A percentile compares a stretch with the other conserved stretches of the same genome.
phyloP scores from a whole-genome alignment of 164 flowering plant genomes.

The Chimonanthus praecox region DNA sequence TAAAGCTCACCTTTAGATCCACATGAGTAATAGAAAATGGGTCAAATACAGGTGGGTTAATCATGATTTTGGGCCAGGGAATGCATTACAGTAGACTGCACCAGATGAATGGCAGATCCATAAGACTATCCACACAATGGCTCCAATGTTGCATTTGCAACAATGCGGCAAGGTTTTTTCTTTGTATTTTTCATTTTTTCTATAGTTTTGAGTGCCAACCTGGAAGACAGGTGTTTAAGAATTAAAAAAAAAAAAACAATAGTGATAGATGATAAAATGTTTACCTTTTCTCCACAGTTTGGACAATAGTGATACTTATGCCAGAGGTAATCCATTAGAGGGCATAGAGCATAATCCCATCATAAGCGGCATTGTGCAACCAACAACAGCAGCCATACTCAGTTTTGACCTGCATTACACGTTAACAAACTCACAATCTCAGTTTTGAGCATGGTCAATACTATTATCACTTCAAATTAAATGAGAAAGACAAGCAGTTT shows the following conservation, averaged over 20 bases:
- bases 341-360: constrained; percentile 87
- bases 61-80: too few relatives aligned
- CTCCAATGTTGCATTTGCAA: too few relatives aligned
- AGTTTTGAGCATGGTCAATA: background rate
- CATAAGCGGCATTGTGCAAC: constrained; percentile 82
- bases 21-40: too few relatives aligned
- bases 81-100: too few relatives aligned
- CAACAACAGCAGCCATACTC: constrained; percentile 84
- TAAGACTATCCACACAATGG: too few relatives aligned
- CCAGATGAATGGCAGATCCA: too few relatives aligned
- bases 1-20: too few relatives aligned
- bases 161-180: too few relatives aligned
- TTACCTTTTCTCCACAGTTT: constrained; percentile 68
- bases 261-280: background rate
- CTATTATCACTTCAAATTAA: too few relatives aligned
- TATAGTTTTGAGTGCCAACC: background rate
- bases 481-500: background rate
- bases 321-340: constrained; percentile 96
- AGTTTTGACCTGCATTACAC: constrained; percentile 55
- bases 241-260: background rate
- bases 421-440: background rate
- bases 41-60: too few relatives aligned
- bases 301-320: constrained; percentile 94
- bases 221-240: background rate
- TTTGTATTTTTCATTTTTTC: too few relatives aligned